These are phyloP conservation scores for Endoconidiophora polonica DNA, from an alignment of 2,329 filamentous ascomycete species.

Conservation along the genomic window DNA sequence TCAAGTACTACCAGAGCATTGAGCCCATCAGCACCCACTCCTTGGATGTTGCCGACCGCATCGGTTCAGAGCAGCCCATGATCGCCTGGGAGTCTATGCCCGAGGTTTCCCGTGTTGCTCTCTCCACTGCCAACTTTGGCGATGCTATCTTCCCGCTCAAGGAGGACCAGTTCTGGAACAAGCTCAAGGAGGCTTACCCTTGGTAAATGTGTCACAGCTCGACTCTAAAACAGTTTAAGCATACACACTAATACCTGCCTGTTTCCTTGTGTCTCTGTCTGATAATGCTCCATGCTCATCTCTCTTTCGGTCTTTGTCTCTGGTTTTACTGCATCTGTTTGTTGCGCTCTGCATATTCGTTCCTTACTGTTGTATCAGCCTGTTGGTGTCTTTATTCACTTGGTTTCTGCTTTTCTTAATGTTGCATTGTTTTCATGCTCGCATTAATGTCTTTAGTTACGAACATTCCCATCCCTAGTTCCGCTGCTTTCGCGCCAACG, in stretches of 20 bases:
- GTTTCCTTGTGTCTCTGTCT: background rate
- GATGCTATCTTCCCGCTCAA: constrained; percentile 26
- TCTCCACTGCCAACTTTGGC: constrained; percentile 25
- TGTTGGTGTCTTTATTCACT: background rate
- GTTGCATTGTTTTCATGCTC: background rate
- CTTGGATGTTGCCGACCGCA: constrained; percentile 21
- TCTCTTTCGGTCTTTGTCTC: background rate
- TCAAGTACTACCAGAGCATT: constrained; percentile 21
- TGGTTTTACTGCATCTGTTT: background rate
- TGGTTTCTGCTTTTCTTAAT: background rate
- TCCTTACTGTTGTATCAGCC: background rate
- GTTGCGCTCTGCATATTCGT: background rate
- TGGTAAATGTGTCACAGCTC: background rate
- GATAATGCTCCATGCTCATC: background rate
- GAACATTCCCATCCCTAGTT: background rate
- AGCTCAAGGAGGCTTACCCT: constrained; percentile 13
- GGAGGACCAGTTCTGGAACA: constrained; percentile 17
- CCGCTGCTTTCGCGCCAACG: background rate
- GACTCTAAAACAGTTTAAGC: constrained; percentile 1
- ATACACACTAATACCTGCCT: background rate
- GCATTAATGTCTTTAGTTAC: constrained; percentile 1
- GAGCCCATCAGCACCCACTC: constrained; percentile 21
- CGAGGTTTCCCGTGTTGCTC: constrained; percentile 20
- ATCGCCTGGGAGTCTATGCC: constrained; percentile 28
- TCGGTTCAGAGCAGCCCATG: constrained; percentile 24